phyloP scores from a whole-genome alignment of 345 rosid species.

The Psidium guajava region DNA sequence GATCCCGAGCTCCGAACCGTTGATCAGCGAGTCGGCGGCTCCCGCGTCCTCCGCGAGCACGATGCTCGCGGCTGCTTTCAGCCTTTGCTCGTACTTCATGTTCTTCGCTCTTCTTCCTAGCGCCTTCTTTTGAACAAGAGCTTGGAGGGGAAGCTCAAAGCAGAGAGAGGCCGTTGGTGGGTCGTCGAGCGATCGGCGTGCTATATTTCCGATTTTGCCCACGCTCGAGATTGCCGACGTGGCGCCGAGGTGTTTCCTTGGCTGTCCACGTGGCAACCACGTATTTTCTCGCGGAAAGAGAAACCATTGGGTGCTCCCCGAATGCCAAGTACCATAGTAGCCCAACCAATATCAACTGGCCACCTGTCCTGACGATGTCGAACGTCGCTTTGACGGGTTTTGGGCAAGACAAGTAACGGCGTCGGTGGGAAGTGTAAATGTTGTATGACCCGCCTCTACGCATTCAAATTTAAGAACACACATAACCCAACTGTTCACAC shows the following conservation, averaged over 20 bases:
- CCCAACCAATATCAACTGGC: too few species aligned
- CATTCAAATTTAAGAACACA: too few species aligned
- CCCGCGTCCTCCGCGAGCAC: constrained; percentile 26
- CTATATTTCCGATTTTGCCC: not conserved
- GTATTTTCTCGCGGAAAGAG: too few species aligned
- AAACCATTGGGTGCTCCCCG: too few species aligned
- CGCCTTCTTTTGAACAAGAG: not conserved
- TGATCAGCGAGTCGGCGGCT: constrained; percentile 4
- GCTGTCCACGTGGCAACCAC: not conserved
- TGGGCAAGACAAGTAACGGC: too few species aligned
- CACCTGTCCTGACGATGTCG: too few species aligned
- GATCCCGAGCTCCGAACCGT: constrained; percentile 36
- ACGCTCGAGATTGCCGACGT: not conserved
- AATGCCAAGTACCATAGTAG: too few species aligned
- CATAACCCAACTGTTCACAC: too few species aligned
- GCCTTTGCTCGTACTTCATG: constrained; percentile 63
- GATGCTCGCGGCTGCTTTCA: constrained; percentile 42
- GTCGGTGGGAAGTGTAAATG: too few species aligned
- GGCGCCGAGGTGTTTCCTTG: not conserved
- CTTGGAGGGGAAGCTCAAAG: not conserved
- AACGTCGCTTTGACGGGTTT: too few species aligned
- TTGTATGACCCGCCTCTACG: too few species aligned
- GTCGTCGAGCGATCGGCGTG: not conserved
- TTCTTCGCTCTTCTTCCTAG: not conserved
- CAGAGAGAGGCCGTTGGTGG: not conserved